phyloP scores from a whole-genome alignment of 148 eudicot genomes.

The Pharnaceum exiguum region DNA sequence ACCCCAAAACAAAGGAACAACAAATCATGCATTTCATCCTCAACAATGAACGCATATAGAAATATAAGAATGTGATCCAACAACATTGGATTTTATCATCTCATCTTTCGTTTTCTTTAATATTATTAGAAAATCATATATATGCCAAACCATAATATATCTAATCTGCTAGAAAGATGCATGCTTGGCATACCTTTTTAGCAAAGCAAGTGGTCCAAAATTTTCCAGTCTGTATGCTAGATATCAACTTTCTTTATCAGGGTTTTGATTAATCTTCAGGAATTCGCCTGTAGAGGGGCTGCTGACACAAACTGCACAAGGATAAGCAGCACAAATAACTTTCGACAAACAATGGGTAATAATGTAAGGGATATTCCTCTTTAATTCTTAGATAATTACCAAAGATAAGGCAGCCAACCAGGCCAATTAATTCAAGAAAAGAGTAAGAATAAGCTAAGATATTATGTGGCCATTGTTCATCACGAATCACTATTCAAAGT shows the following conservation, averaged over 20 bases:
- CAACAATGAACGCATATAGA: slow-evolving; percentile 1
- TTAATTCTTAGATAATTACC: neutral
- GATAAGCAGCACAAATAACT: slow-evolving; percentile 8
- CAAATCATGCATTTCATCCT: slow-evolving; percentile 3
- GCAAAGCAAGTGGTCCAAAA: slow-evolving; percentile 18
- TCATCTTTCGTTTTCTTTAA: neutral
- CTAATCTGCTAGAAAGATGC: slow-evolving; percentile 15
- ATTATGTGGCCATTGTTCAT: too few species aligned
- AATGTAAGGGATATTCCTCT: neutral
- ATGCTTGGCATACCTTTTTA: slow-evolving; percentile 21
- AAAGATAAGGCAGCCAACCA: slow-evolving; percentile 1
- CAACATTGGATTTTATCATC: neutral
- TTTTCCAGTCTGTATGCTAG: slow-evolving; percentile 21
- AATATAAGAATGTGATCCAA: slow-evolving; percentile 2
- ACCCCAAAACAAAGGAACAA: slow-evolving; percentile 8
- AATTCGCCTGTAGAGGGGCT: slow-evolving; percentile 13
- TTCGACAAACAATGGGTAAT: slow-evolving; percentile 10
- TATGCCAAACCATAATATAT: slow-evolving; percentile 5
- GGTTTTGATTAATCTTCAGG: neutral
- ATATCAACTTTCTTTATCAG: slow-evolving; percentile 14
- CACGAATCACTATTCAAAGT: too few species aligned
- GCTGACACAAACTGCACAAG: slow-evolving; percentile 23
- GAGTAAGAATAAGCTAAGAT: neutral
- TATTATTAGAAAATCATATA: neutral
- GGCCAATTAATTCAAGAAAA: slow-evolving; percentile 5